Evolutionary conservation across 768 basidiomycete species (phyloP), one percentile per base, ranked within the genome.

Genomic region (Leccinum broughii): DNA sequence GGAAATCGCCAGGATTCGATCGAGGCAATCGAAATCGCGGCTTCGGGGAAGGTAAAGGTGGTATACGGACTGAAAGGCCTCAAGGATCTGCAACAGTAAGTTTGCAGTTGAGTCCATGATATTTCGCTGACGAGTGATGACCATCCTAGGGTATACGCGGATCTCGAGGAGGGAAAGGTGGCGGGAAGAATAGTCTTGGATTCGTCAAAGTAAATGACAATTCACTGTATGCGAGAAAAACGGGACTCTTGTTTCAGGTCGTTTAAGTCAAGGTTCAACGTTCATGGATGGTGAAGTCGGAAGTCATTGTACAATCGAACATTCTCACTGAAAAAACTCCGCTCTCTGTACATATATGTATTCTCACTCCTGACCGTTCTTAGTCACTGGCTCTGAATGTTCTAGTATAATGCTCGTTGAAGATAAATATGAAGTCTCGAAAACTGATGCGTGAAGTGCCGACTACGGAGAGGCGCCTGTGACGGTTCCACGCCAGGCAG

Each of bases 1-100:
- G 86, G 90, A 1, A 93, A 92, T 73, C 84, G 90, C 41, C 92
- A 93, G 72, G 94, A 95, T 68, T 86, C 92, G 3, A 72, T 82
- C 10, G 93, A 96, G 72, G 90, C 94, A 0, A 75, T 95, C 49
- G 82, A 85, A 3, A 86, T 95, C 52, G 93, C 92, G 1, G 81
- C 86, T 0, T 69, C 77, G 35, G 91, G 90, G 14, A 83, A 83
- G 55, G 88, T 93, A 56, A 88, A 85, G 70, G 85, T 85, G 59
- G 78, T 78, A 64, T 88, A 78, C 63, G 71, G 63, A 46, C 53
- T 76, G 53, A 81, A 76, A 70, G 77, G 77, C 0, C 75, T 92
- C 37, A 66, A 74, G 0, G 81, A 85, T 4, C 80, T 92, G 48
- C 71, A 78, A 37, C 72, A 78, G 82, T 86, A 59, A 62, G 85